phyloP scores from a whole-genome alignment of 1,284 basidiomycete species.

The Singerocomus inundabilis region DNA sequence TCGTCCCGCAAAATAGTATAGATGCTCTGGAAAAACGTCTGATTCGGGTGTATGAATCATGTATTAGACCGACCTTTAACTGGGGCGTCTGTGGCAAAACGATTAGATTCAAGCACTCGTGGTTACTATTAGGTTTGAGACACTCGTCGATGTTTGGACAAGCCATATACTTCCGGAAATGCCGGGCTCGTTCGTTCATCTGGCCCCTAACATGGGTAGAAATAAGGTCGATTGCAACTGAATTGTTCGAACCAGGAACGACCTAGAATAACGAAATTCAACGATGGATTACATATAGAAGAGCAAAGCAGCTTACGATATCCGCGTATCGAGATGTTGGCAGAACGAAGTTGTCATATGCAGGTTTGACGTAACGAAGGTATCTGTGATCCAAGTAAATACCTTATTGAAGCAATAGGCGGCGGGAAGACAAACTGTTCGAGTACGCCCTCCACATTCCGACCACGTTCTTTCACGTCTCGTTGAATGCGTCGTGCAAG shows the following conservation, averaged over 20 bases:
- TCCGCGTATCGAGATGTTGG: slow-evolving; percentile 87
- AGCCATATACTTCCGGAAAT: slow-evolving; percentile 74
- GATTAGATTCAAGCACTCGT: slow-evolving; percentile 55
- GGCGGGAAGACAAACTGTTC: slow-evolving; percentile 64
- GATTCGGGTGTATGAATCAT: slow-evolving; percentile 43
- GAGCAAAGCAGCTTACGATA: slow-evolving; percentile 54
- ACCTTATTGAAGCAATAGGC: neutral
- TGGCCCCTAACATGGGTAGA: slow-evolving; percentile 88
- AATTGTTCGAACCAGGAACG: slow-evolving; percentile 85
- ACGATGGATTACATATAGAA: neutral
- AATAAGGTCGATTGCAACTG: slow-evolving; percentile 92
- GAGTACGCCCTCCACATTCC: slow-evolving; percentile 83
- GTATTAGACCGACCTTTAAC: slow-evolving; percentile 52
- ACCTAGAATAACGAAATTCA: slow-evolving; percentile 52
- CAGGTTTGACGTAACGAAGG: slow-evolving; percentile 88
- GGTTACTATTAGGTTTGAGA: slow-evolving; percentile 33
- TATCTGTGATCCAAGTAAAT: slow-evolving; percentile 52
- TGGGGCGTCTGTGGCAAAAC: slow-evolving; percentile 83
- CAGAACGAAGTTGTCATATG: slow-evolving; percentile 93
- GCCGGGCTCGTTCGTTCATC: slow-evolving; percentile 72
- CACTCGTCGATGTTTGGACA: slow-evolving; percentile 37
- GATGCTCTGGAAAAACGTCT: slow-evolving; percentile 61
- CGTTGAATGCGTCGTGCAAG: slow-evolving; percentile 88
- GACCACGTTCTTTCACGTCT: slow-evolving; percentile 85
- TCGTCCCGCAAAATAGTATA: slow-evolving; percentile 82